Conservation (phyloP, 2,329 filamentous ascomycete genomes). For the Emmonsiellopsis sp. region DNA sequence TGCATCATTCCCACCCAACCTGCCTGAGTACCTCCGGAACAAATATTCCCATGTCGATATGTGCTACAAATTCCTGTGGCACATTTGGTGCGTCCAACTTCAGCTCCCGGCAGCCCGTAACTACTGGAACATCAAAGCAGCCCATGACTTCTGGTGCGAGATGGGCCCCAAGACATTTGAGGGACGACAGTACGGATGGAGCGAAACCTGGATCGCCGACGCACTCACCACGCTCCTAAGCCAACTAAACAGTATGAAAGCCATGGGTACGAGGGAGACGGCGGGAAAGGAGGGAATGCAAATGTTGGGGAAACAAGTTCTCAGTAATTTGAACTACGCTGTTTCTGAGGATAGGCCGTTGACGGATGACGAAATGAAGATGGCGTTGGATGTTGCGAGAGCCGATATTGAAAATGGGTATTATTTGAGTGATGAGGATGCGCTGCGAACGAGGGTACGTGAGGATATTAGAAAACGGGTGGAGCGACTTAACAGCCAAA, state of each 20-base stretch:
- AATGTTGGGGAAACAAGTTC: not conserved
- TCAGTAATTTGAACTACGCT: not conserved
- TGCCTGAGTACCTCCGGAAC: not conserved
- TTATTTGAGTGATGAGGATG: no score
- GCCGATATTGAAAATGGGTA: not conserved
- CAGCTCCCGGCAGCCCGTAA: conserved; percentile 6
- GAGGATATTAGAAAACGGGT: no score
- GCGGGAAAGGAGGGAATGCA: not conserved
- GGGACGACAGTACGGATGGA: conserved; percentile 11
- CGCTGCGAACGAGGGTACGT: no score
- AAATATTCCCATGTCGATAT: conserved; percentile 8
- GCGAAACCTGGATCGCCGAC: conserved; percentile 11
- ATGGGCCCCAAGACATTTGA: conserved; percentile 6
- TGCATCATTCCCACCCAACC: no score
- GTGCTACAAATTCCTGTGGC: conserved; percentile 8
- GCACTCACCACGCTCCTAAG: not conserved
- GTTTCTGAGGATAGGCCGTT: not conserved
- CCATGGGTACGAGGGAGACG: not conserved
- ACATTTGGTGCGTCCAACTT: conserved; percentile 15
- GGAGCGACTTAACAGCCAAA: no score
- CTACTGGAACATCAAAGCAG: conserved; percentile 9
- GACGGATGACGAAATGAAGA: not conserved
- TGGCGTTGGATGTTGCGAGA: not conserved
- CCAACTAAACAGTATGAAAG: not conserved
- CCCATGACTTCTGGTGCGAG: conserved; percentile 13